Evolutionary conservation across 2,329 filamentous ascomycete genomes (phyloP).

Genomic region (Hypoxylon sp.): DNA sequence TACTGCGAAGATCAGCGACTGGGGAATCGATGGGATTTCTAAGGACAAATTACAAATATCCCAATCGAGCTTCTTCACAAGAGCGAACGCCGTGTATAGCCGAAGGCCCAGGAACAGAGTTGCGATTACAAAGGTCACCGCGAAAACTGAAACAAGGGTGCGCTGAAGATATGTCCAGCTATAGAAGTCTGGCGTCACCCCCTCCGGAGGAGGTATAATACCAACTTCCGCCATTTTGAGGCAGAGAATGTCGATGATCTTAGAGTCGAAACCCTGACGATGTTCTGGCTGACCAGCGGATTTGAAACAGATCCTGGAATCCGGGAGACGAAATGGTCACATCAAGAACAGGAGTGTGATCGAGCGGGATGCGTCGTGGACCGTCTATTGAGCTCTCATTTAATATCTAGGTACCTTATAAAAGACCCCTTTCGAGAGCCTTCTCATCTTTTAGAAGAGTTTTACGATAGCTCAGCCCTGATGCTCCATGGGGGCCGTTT

Average conservation of each 20-base stretch:
- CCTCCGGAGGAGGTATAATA: constrained; percentile 19
- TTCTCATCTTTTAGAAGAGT: not conserved
- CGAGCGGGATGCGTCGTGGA: not conserved
- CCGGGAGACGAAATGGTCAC: not conserved
- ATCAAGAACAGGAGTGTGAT: not conserved
- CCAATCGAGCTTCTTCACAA: constrained; percentile 26
- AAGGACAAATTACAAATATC: constrained; percentile 10
- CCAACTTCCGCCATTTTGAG: constrained; percentile 24
- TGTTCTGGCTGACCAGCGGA: not conserved
- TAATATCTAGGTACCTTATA: not conserved
- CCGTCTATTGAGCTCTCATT: not conserved
- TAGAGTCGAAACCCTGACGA: not conserved
- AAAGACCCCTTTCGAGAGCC: not conserved
- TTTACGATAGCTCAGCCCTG: not conserved
- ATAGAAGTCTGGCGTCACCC: constrained; percentile 19
- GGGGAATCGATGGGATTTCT: not conserved
- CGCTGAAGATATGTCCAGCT: constrained; percentile 12
- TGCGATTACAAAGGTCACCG: constrained; percentile 7
- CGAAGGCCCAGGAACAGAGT: constrained; percentile 10
- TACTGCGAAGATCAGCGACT: constrained; percentile 1
- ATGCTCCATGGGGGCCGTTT: not conserved
- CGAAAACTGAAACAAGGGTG: constrained; percentile 6
- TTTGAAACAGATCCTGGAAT: not conserved
- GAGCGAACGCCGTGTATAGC: constrained; percentile 12
- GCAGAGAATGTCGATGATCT: not conserved